Percentiles rank a stretch among this genome's conserved stretches.
phyloP scores from a whole-genome alignment of 768 basidiomycete species.

The Termitomyces sp. region DNA sequence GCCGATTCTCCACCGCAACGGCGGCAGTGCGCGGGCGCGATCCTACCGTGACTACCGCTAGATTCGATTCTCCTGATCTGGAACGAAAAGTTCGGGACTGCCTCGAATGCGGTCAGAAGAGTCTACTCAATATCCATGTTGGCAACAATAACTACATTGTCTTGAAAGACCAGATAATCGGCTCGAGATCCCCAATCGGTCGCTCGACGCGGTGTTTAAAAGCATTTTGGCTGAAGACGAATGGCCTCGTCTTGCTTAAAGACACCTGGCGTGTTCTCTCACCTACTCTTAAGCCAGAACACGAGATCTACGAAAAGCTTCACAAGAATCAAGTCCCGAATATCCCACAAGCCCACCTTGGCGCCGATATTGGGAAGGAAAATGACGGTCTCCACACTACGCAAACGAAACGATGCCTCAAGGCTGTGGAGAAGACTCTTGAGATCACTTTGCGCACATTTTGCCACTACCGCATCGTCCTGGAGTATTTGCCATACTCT shows the following conservation, averaged over 20 bases:
- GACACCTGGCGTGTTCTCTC: slow-evolving; percentile 1
- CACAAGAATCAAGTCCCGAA: background rate
- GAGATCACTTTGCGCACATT: background rate
- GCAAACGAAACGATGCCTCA: no score
- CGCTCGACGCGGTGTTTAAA: slow-evolving; percentile 4
- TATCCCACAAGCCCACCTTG: background rate
- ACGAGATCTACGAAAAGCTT: slow-evolving; percentile 1
- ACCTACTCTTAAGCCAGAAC: background rate
- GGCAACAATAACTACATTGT: background rate
- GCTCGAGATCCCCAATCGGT: background rate
- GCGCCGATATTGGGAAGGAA: background rate
- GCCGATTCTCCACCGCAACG: background rate
- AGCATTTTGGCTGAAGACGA: background rate
- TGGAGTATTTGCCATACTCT: no score
- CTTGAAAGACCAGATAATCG: background rate
- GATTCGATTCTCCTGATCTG: no score
- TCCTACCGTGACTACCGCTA: background rate
- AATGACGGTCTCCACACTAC: no score
- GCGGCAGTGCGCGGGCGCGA: background rate
- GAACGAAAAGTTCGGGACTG: no score
- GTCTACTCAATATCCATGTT: background rate
- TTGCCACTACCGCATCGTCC: no score
- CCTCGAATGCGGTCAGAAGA: no score
- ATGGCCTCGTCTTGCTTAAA: background rate
- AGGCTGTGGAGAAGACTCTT: background rate